A percentile compares a stretch with the other conserved stretches of the same genome.
Evolutionary conservation across 2,329 filamentous ascomycete species (phyloP).

Genomic region (Phialophora tarda): DNA sequence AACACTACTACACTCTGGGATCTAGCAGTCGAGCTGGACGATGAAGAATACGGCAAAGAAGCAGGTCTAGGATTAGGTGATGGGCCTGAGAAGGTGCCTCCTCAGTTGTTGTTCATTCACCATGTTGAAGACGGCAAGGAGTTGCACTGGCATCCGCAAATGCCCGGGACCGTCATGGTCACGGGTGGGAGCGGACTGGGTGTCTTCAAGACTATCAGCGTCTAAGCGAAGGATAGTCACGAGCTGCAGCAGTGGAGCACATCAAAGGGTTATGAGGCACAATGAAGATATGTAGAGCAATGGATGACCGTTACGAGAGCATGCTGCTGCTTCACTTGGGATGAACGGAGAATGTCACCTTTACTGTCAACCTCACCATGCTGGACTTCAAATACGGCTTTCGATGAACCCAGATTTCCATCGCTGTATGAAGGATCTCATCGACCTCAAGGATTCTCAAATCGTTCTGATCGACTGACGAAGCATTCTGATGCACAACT

Average conservation of each 20-base stretch:
- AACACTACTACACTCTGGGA: constrained; percentile 97
- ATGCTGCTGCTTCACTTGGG: not conserved
- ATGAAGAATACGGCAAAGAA: constrained; percentile 86
- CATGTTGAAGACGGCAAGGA: constrained; percentile 96
- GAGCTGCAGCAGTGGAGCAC: not conserved
- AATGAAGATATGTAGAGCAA: not conserved
- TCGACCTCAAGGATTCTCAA: not conserved
- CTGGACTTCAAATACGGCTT: not conserved
- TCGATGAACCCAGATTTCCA: not conserved
- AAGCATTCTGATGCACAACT: not conserved
- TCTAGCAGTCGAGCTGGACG: constrained; percentile 92
- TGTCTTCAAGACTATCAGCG: constrained; percentile 82
- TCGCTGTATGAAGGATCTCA: not conserved
- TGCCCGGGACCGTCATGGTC: constrained; percentile 84
- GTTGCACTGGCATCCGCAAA: constrained; percentile 96
- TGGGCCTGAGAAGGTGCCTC: constrained; percentile 66
- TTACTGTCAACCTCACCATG: not conserved
- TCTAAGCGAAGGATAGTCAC: constrained; percentile 53
- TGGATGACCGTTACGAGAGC: not conserved
- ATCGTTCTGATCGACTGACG: not conserved
- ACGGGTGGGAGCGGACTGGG: constrained; percentile 86
- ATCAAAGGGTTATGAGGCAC: not conserved
- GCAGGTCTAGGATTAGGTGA: constrained; percentile 61
- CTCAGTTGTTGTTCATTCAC: constrained; percentile 94
- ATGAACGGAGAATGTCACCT: not conserved